Evolutionary conservation across 441 rosid genomes (phyloP), one percentile per base, ranked within the genome.

Genomic region (Cnidoscolus chayamansa): DNA sequence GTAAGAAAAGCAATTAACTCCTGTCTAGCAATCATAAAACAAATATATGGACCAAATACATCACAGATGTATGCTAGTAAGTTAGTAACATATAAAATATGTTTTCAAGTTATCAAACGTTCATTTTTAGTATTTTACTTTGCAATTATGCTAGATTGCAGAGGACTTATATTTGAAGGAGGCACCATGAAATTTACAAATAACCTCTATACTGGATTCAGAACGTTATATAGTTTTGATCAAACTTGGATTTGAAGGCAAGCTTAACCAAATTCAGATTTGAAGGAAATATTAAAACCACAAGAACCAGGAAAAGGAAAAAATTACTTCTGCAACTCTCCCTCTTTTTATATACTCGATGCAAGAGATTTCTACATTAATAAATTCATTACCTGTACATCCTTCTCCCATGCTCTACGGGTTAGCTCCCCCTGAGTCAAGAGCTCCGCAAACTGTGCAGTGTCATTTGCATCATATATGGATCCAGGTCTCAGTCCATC

Each of bases 361-460:
- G 71, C 75, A 65, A 25, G 58, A 37, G 0, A n/a, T n/a, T n/a
- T 8, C 2, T 15, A 50, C 4, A 37, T 31, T 59, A 16, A 15
- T 19, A 60, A 67, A 63, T 47, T 35, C 49, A 67, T 72, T 87
- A 94, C 99, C 96, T 93, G 99, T n/a, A 93, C 98, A 82, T 95
- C 97, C 82, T 93, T 93, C 64, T 91, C 88, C 98, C 97, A 95
- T 48, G 98, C 99, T 80, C 98, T 85, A 72, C 92, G 97, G 57
- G 98, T 95, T 40, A 93, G 83, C 70, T 95, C 99, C 73, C 99
- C 99, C 83, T 90, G 99, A 72, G 98, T 95, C 67, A 95, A 86
- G 70, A 95, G 97, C 90, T 95, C 99, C 0, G 97, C 96, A 77
- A 95, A 93, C 82, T 95, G 98, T 72, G 98, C 97, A 77, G 96